These are phyloP conservation scores for Clitocybe nebularis DNA, from an alignment of 1,284 basidiomycete species.

Conservation along the genomic window DNA sequence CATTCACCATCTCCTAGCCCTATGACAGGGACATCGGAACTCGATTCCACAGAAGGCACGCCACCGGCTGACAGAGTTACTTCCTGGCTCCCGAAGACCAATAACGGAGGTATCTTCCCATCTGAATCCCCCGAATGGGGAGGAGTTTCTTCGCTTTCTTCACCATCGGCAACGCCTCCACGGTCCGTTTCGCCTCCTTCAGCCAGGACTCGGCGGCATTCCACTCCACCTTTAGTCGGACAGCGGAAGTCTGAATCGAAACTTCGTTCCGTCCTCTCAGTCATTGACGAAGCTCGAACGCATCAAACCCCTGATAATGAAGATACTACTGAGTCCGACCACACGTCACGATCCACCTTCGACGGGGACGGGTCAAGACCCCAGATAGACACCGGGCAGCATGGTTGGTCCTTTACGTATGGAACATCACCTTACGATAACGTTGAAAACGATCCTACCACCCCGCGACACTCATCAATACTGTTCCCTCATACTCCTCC, in stretches of 20 bases:
- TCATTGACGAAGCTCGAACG: constrained; percentile 63
- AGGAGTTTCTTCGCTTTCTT: constrained; percentile 34
- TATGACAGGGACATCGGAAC: constrained; percentile 42
- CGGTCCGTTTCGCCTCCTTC: constrained; percentile 41
- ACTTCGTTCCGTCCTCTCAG: constrained; percentile 59
- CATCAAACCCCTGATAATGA: constrained; percentile 31
- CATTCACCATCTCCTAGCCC: constrained; percentile 51
- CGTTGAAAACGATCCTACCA: constrained; percentile 33
- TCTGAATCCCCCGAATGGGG: constrained; percentile 50
- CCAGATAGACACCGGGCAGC: constrained; percentile 15
- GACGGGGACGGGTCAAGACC: constrained; percentile 9
- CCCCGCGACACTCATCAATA: constrained; percentile 45
- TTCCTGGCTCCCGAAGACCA: constrained; percentile 36
- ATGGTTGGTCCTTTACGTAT: constrained; percentile 42
- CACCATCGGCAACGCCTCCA: constrained; percentile 42
- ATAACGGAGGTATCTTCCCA: constrained; percentile 33
- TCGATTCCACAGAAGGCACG: constrained; percentile 26
- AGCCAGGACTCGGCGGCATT: constrained; percentile 41
- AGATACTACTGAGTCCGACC: constrained; percentile 17
- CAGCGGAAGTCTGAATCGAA: constrained; percentile 63
- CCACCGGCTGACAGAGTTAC: constrained; percentile 29
- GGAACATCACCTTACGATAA: constrained; percentile 34
- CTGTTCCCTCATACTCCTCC: constrained; percentile 25
- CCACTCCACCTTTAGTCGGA: constrained; percentile 39
- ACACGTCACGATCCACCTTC: constrained; percentile 2